phyloP scores from a whole-genome alignment of 2,329 filamentous ascomycete species.

The Botryosphaeria dothidea region DNA sequence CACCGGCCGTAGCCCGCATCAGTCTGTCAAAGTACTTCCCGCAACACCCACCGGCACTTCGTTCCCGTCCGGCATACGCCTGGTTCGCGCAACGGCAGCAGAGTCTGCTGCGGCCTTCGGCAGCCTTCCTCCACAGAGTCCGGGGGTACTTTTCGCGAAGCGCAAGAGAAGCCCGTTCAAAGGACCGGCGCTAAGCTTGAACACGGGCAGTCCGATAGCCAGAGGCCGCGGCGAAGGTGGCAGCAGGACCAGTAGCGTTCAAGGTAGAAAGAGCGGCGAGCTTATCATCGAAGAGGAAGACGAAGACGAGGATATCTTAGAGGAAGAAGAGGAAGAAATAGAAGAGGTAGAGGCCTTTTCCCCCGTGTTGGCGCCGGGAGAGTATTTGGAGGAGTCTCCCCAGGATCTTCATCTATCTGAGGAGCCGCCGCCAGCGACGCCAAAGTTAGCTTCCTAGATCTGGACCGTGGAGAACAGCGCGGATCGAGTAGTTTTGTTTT shows the following conservation, averaged over 20 bases:
- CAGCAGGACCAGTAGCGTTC: constrained; percentile 56
- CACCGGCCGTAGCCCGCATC: constrained; percentile 74
- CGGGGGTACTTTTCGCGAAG: constrained; percentile 75
- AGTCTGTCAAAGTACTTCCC: constrained; percentile 88
- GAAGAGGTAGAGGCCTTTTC: constrained; percentile 20
- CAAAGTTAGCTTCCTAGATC: neutral
- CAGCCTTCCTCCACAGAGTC: constrained; percentile 59
- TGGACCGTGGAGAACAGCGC: neutral
- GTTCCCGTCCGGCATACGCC: constrained; percentile 83
- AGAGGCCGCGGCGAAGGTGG: constrained; percentile 23
- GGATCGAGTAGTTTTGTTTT: neutral
- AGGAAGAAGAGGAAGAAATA: constrained; percentile 26
- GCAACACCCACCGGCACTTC: constrained; percentile 72
- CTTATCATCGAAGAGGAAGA: constrained; percentile 61
- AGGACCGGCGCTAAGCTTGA: constrained; percentile 61
- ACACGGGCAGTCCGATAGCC: constrained; percentile 40
- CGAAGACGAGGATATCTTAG: constrained; percentile 33
- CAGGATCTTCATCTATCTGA: constrained; percentile 14
- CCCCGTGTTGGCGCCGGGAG: constrained; percentile 23
- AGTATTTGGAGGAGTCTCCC: constrained; percentile 27
- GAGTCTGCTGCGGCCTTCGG: constrained; percentile 47
- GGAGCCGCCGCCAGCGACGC: constrained; percentile 12
- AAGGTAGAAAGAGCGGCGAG: constrained; percentile 71
- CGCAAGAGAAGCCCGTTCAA: constrained; percentile 81
- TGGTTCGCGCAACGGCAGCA: constrained; percentile 65